Conservation (phyloP, 371 early-diverging fungal species). For the Batkoa obscura region DNA sequence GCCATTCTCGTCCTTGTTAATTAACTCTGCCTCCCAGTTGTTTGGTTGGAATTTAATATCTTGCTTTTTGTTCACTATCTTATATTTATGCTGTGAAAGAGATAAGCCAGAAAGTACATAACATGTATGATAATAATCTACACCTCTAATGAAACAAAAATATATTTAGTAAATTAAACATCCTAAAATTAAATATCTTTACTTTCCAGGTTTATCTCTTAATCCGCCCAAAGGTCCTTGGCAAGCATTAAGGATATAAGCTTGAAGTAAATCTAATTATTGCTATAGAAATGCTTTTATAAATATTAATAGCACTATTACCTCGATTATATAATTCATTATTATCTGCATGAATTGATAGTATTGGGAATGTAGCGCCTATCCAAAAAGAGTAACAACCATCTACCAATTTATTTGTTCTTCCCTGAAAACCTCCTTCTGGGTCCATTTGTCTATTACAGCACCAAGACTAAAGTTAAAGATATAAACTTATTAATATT, state of each 20-base stretch:
- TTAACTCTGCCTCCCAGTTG: conserved; percentile 14
- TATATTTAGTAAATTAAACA: too few relatives aligned
- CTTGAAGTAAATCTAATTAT: conserved; percentile 59
- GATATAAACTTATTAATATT: not conserved
- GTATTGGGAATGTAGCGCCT: conserved; percentile 63
- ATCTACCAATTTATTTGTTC: conserved; percentile 94
- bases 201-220: conserved; percentile 81
- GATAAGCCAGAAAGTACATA: conserved; percentile 83
- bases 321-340: not conserved
- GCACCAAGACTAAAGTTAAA: conserved; percentile 46
- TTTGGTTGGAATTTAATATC: conserved; percentile 4
- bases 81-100: conserved; percentile 23
- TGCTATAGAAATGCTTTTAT: not conserved
- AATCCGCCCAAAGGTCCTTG: conserved; percentile 68
- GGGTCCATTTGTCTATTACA: conserved; percentile 57
- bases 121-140: conserved; percentile 91
- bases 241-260: conserved; percentile 72
- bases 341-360: conserved; percentile 23
- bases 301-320: not conserved
- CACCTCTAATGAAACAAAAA: too few relatives aligned
- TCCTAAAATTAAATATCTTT: too few relatives aligned
- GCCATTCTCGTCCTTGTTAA: conserved; percentile 18
- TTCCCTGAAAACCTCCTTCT: conserved; percentile 92
- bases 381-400: conserved; percentile 97
- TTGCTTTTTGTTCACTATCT: not conserved